phyloP scores from a whole-genome alignment of 305 asterid genomes.

The Coffea humblotiana region DNA sequence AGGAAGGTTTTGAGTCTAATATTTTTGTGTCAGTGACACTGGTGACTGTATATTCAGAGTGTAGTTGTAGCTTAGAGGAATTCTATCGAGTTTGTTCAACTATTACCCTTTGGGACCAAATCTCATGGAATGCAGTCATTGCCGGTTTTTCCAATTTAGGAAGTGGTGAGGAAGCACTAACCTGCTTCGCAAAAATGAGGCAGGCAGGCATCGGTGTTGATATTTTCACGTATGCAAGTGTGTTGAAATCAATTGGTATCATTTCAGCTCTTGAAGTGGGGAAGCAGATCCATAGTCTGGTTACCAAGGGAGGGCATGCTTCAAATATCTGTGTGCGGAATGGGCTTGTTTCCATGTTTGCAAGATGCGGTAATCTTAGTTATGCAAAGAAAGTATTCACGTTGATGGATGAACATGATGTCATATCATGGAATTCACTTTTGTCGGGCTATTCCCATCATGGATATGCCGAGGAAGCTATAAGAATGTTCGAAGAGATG shows the following conservation, averaged over 20 bases:
- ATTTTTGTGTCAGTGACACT: constrained; percentile 43
- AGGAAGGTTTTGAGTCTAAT: constrained; percentile 48
- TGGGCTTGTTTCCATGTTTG: constrained; percentile 68
- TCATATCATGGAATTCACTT: constrained; percentile 67
- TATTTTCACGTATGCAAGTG: constrained; percentile 49
- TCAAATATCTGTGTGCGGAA: constrained; percentile 37
- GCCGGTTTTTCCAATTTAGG: constrained; percentile 60
- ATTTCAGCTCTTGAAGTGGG: constrained; percentile 54
- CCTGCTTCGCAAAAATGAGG: constrained; percentile 47
- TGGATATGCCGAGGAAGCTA: constrained; percentile 51
- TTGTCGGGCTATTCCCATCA: constrained; percentile 58
- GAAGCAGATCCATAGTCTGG: constrained; percentile 45
- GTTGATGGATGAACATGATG: constrained; percentile 46
- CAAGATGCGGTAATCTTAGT: constrained; percentile 53
- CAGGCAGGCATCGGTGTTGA: constrained; percentile 36
- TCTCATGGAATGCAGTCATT: constrained; percentile 62
- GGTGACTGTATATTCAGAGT: constrained; percentile 46
- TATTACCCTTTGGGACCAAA: constrained; percentile 48
- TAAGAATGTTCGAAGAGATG: constrained; percentile 55
- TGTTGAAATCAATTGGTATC: constrained; percentile 49
- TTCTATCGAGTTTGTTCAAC: constrained; percentile 34
- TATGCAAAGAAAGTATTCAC: constrained; percentile 47
- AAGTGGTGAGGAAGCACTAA: constrained; percentile 42
- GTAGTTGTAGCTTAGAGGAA: constrained; percentile 41
- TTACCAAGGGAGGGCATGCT: constrained; percentile 39